phyloP scores from a whole-genome alignment of 306 rosid species.

The Prunus mume region DNA sequence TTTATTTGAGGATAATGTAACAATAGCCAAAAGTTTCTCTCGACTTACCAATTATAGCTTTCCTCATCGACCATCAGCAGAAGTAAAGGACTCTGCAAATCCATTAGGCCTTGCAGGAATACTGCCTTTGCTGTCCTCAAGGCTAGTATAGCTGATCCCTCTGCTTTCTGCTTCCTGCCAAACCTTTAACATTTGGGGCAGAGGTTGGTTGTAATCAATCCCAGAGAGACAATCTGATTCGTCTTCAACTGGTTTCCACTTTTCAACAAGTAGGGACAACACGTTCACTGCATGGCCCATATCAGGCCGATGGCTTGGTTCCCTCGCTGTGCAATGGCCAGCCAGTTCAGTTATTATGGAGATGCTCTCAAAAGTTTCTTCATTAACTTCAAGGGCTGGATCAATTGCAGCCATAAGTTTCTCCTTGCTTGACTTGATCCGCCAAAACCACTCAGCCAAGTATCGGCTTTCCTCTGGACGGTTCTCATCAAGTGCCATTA shows the following conservation, averaged over 20 bases:
- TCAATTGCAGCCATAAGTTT: conserved; percentile 64
- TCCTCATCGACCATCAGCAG: conserved; percentile 59
- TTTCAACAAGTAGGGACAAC: conserved; percentile 49
- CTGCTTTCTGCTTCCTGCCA: conserved; percentile 69
- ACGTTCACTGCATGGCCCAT: conserved; percentile 81
- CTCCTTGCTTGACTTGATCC: conserved; percentile 54
- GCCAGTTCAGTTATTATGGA: conserved; percentile 61
- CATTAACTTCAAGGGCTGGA: conserved; percentile 44
- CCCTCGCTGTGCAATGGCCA: conserved; percentile 82
- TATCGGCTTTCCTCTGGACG: conserved; percentile 80
- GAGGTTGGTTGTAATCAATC: conserved; percentile 53
- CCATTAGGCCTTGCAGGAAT: conserved; percentile 66
- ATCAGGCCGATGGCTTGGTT: conserved; percentile 72
- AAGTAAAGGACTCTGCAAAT: conserved; percentile 71
- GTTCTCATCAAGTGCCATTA: conserved; percentile 68
- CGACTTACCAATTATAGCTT: neutral
- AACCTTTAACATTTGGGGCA: conserved; percentile 62
- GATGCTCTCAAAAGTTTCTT: conserved; percentile 52
- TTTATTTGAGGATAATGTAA: conserved; percentile 7
- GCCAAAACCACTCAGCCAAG: conserved; percentile 80
- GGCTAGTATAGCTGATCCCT: conserved; percentile 38
- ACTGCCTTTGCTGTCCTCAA: conserved; percentile 60
- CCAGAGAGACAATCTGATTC: conserved; percentile 43
- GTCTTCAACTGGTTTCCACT: conserved; percentile 62
- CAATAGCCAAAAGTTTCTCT: neutral